phyloP scores from a whole-genome alignment of 441 rosid genomes.

The Eruca vesicaria region DNA sequence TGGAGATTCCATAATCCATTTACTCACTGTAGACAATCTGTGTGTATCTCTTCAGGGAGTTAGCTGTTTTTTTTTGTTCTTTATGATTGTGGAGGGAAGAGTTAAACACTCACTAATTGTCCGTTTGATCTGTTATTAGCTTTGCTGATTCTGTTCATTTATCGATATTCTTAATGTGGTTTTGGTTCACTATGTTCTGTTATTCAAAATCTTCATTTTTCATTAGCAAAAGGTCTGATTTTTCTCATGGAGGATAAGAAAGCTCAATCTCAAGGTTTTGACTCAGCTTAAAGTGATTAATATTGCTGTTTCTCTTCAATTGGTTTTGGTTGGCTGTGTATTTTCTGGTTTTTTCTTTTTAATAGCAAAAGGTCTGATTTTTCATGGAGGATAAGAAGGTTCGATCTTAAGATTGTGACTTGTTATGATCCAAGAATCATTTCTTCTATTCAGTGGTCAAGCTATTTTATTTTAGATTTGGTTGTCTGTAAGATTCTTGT shows the following conservation, averaged over 20 bases:
- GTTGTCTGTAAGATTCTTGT: constrained; percentile 14
- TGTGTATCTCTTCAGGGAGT: background rate
- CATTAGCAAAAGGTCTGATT: background rate
- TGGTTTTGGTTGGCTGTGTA: background rate
- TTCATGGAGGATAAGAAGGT: constrained; percentile 6
- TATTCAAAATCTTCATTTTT: background rate
- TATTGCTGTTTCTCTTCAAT: background rate
- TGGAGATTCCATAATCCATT: constrained; percentile 13
- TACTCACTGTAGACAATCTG: background rate
- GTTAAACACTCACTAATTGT: background rate
- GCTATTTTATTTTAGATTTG: background rate
- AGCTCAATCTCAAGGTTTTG: constrained; percentile 10
- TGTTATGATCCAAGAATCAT: constrained; percentile 20
- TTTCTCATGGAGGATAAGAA: constrained; percentile 2
- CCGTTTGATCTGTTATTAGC: background rate
- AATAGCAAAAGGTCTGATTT: background rate
- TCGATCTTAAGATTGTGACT: constrained; percentile 23
- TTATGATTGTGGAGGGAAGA: background rate
- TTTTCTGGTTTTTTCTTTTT: background rate
- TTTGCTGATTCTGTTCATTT: constrained; percentile 14
- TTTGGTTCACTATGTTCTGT: constrained; percentile 5
- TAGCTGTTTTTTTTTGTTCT: background rate
- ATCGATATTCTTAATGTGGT: no score
- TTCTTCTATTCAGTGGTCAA: background rate
- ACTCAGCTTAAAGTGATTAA: background rate